phyloP scores from a whole-genome alignment of 129 eudicot species.

The Artemisia argyi region DNA sequence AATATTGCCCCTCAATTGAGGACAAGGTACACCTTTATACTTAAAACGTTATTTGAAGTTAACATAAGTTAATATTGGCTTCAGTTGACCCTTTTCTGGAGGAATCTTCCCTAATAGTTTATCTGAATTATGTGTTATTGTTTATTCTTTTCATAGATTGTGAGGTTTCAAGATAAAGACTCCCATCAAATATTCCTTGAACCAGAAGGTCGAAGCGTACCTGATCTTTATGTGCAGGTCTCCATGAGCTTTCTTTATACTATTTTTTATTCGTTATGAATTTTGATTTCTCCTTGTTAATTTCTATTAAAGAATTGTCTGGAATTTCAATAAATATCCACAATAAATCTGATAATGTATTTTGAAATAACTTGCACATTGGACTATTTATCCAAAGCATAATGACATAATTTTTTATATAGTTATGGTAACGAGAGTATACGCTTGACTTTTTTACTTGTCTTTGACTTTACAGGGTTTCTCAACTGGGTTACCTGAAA shows the following conservation, averaged over 20 bases:
- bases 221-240: slow-evolving; percentile 98
- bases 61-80: background rate
- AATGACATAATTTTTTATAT: background rate
- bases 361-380: no score
- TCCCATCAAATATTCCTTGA: slow-evolving; percentile 97
- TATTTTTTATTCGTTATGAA: background rate
- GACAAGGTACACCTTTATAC: slow-evolving; percentile 62
- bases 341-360: no score
- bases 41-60: background rate
- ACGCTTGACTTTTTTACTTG: slow-evolving; percentile 1
- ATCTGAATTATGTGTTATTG: background rate
- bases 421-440: slow-evolving; percentile 4
- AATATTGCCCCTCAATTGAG: slow-evolving; percentile 98
- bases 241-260: slow-evolving; percentile 8
- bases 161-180: slow-evolving; percentile 95
- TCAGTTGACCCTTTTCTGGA: background rate
- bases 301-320: no score
- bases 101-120: background rate
- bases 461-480: slow-evolving; percentile 57
- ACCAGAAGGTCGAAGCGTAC: slow-evolving; percentile 92
- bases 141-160: slow-evolving; percentile 53
- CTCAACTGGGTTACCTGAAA: slow-evolving; percentile 97
- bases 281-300: background rate
- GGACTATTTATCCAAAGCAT: background rate
- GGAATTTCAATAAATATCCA: no score